Conservation (phyloP, 345 rosid genomes). For the Gossypium mustelinum region DNA sequence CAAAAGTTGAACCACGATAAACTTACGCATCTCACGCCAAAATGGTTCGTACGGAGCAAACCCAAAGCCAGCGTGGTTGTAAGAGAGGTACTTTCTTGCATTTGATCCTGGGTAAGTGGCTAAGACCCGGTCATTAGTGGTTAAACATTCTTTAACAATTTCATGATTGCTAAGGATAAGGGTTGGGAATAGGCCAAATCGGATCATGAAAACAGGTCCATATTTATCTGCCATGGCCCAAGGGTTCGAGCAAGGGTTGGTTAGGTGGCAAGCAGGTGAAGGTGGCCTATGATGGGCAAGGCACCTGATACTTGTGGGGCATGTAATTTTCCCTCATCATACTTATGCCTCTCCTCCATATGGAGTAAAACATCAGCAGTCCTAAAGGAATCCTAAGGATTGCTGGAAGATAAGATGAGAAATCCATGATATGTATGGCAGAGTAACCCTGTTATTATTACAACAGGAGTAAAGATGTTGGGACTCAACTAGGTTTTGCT, state of each 20-base stretch:
- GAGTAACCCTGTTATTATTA: too few species aligned
- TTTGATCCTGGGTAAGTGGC: slow-evolving; percentile 21
- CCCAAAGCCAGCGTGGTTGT: neutral
- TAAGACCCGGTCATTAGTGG: slow-evolving; percentile 27
- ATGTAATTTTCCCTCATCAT: neutral
- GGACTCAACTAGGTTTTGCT: too few species aligned
- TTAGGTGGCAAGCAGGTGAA: slow-evolving; percentile 35
- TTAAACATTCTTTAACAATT: slow-evolving; percentile 26
- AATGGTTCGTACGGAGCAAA: neutral
- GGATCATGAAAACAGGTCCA: slow-evolving; percentile 3
- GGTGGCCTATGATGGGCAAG: neutral
- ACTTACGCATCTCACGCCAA: slow-evolving; percentile 15
- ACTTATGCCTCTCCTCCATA: neutral
- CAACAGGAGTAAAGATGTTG: too few species aligned
- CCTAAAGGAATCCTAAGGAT: neutral
- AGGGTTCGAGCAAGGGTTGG: neutral
- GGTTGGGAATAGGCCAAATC: neutral
- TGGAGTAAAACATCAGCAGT: neutral
- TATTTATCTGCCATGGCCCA: slow-evolving; percentile 3
- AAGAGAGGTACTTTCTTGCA: neutral
- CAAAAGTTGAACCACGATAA: slow-evolving; percentile 1
- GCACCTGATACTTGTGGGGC: neutral
- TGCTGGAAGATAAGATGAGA: neutral
- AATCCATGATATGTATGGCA: neutral
- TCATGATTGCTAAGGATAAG: neutral